phyloP scores from a whole-genome alignment of 164 flowering plant genomes.

The Macadamia tetraphylla region DNA sequence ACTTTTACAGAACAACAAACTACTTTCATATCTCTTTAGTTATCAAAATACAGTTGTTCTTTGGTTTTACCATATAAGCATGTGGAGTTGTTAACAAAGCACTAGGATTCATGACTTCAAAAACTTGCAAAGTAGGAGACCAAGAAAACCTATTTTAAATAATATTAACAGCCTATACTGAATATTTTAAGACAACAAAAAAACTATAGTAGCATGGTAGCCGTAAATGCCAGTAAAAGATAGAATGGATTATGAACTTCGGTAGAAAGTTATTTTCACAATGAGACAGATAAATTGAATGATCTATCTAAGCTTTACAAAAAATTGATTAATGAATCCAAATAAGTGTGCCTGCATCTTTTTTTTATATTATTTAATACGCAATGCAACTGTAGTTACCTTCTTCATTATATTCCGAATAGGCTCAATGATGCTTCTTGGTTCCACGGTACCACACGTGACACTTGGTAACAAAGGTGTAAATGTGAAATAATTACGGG shows the following conservation, averaged over 20 bases:
- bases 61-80: no score
- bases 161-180: not conserved
- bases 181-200: not conserved
- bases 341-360: not conserved
- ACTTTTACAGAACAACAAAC: no score
- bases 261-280: not conserved
- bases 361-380: not conserved
- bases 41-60: no score
- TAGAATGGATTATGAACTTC: not conserved
- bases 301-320: no score
- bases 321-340: not conserved
- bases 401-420: constrained; percentile 63
- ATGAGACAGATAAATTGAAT: not conserved
- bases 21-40: no score
- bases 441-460: constrained; percentile 88
- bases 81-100: no score
- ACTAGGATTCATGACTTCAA: not conserved
- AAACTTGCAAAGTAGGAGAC: not conserved
- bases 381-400: constrained; percentile 25
- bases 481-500: constrained; percentile 84
- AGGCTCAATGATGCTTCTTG: constrained; percentile 88
- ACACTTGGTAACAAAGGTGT: constrained; percentile 91
- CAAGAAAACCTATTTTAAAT: not conserved
- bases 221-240: not conserved
- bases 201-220: not conserved